A percentile compares a stretch with the other conserved stretches of the same genome.
These are phyloP conservation scores for Aspergillus alliaceus DNA, from an alignment of 2,329 filamentous ascomycete genomes.

Conservation along the genomic window DNA sequence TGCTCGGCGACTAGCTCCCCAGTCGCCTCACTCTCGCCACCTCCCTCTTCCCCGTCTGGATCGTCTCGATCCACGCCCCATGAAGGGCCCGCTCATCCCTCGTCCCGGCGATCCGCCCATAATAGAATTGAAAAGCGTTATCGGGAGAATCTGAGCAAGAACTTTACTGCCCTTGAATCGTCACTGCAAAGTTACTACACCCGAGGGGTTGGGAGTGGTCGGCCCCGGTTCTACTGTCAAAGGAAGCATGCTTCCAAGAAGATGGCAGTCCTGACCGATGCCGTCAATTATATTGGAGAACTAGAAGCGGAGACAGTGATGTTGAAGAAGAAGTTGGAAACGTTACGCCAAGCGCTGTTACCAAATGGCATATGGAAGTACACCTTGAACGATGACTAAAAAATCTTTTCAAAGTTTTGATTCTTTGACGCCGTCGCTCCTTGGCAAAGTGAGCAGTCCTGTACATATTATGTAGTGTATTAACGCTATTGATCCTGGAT, in stretches of 20 bases:
- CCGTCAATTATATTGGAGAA: slow-evolving; percentile 1
- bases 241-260: slow-evolving; percentile 3
- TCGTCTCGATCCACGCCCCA: not conserved
- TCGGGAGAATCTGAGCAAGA: slow-evolving; percentile 7
- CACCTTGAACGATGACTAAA: not conserved
- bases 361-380: slow-evolving; percentile 6
- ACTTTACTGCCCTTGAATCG: not conserved
- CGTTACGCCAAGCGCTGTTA: slow-evolving; percentile 1
- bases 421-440: not conserved
- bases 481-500: not conserved
- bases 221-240: not conserved
- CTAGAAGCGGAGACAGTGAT: slow-evolving; percentile 1
- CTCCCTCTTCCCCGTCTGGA: not conserved
- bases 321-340: slow-evolving; percentile 1
- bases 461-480: not conserved
- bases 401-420: not conserved
- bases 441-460: not conserved
- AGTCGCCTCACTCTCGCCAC: not conserved
- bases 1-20: not conserved
- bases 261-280: slow-evolving; percentile 3
- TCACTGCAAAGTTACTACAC: not conserved
- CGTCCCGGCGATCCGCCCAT: not conserved
- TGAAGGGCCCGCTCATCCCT: not conserved
- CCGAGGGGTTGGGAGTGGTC: not conserved
- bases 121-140: slow-evolving; percentile 7